These are phyloP conservation scores for Oidiodendron maius DNA, from an alignment of 495 filamentous ascomycete species.

Conservation along the genomic window DNA sequence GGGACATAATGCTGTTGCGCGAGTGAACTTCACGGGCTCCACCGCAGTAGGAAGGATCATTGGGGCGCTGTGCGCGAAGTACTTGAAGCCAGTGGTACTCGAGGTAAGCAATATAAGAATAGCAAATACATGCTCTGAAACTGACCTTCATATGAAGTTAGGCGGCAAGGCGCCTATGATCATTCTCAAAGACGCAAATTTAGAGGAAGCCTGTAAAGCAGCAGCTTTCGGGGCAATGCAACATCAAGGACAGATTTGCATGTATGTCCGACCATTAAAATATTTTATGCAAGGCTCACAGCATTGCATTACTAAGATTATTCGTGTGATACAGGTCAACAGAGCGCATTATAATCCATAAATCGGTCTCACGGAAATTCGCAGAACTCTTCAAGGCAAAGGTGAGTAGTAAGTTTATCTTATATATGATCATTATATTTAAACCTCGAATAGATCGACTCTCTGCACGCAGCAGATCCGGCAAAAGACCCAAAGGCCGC, in stretches of 20 bases:
- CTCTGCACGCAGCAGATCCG: conserved; percentile 40
- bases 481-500: conserved; percentile 61
- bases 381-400: conserved; percentile 28
- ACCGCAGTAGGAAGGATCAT: conserved; percentile 51
- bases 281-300: too few relatives aligned
- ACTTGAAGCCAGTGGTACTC: conserved; percentile 58
- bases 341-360: conserved; percentile 78
- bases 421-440: conserved; percentile 41
- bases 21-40: conserved; percentile 61
- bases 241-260: conserved; percentile 74
- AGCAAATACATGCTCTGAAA: not conserved
- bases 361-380: conserved; percentile 34
- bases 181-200: conserved; percentile 56
- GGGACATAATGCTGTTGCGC: conserved; percentile 42
- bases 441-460: conserved; percentile 39
- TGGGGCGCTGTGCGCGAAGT: conserved; percentile 49
- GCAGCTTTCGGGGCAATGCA: conserved; percentile 45
- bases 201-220: conserved; percentile 45
- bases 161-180: conserved; percentile 56
- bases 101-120: conserved; percentile 38
- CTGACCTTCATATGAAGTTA: not conserved
- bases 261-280: conserved; percentile 39
- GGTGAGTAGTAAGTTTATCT: conserved; percentile 35
- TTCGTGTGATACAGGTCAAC: conserved; percentile 47
- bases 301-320: not conserved